Conservation (phyloP, 768 basidiomycete genomes). For the Basidioascus undulatus region DNA sequence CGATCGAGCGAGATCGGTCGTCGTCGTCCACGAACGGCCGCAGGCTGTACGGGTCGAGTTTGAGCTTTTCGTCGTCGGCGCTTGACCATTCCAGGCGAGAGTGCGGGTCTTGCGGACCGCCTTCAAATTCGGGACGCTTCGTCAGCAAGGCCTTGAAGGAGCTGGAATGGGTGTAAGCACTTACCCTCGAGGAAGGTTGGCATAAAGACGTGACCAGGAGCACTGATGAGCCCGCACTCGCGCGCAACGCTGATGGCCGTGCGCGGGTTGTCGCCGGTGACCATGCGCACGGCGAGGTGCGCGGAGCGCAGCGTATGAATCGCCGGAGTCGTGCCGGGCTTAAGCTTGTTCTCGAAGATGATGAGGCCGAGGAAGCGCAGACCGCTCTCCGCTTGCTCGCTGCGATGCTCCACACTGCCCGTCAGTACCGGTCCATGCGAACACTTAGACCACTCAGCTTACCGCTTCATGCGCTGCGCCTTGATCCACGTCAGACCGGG, state of each 20-base stretch:
- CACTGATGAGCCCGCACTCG: slow-evolving; percentile 71
- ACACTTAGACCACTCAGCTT: slow-evolving; percentile 9
- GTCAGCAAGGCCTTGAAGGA: slow-evolving; percentile 13
- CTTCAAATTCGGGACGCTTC: slow-evolving; percentile 11
- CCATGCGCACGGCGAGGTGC: slow-evolving; percentile 87
- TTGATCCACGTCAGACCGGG: slow-evolving; percentile 88
- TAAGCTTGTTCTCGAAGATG: slow-evolving; percentile 95
- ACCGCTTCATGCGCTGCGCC: slow-evolving; percentile 90
- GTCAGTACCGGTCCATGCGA: not conserved
- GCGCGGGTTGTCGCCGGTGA: slow-evolving; percentile 88
- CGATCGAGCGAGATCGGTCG: slow-evolving; percentile 20
- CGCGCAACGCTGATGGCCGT: slow-evolving; percentile 92
- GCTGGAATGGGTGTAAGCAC: slow-evolving; percentile 15
- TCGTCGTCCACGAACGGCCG: slow-evolving; percentile 49
- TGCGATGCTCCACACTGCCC: slow-evolving; percentile 16
- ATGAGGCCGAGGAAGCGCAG: slow-evolving; percentile 80
- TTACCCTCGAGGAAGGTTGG: slow-evolving; percentile 54
- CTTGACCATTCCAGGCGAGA: slow-evolving; percentile 69
- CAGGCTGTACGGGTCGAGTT: slow-evolving; percentile 67
- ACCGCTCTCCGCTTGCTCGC: slow-evolving; percentile 79
- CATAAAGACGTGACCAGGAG: slow-evolving; percentile 67
- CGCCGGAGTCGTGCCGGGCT: slow-evolving; percentile 68
- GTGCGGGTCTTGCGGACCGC: slow-evolving; percentile 17
- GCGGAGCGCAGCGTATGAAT: slow-evolving; percentile 72
- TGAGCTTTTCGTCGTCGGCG: slow-evolving; percentile 65